Base-by-base conservation (phyloP, 2,329 filamentous ascomycete species). In the Fusarium vanettenii region DNA sequence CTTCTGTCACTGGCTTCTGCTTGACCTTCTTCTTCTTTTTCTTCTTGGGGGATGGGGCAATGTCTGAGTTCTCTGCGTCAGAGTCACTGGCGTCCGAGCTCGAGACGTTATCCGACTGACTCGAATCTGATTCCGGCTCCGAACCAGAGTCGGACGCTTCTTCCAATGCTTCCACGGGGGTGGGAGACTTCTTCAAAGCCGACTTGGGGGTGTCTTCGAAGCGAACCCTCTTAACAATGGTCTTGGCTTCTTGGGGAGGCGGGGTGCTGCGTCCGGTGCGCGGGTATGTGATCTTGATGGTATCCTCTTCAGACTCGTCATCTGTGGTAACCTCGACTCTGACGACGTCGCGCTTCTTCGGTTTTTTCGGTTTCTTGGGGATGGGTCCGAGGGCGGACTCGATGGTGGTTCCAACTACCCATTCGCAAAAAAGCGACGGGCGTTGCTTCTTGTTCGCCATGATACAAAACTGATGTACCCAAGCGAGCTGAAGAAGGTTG, bases 251-350 rank as follows among this genome's bases (percentile, higher is more conserved):
- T 25, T 35, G 52, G 27, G 6, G 45, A 18, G 33, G 33, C n/a
- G 8, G 33, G 18, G 33, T 62, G 22, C 37, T 55, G 37, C 67
- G 69, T 18, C 81, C 76, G 6, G 81, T 79, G 62, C 87, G 85
- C 1, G 88, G 87, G 61, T 88, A 87, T 2, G 86, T 87, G 41
- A 90, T 79, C 20, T 80, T 83, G 63, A 89, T 78, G 4, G 83
- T 85, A 62, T 90, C 88, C 29, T 84, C 82, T 9, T 86, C 84
- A n/a, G 83, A 84, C 65, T 88, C 87, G 50, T 89, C 87, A 70
- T 90, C 87, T 13, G 88, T 89, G 16, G 84, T 82, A 2, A 88
- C 77, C 61, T 86, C 82, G 35, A 88, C 76, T 25, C 78, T 83
- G 66, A 87, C 76, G 13, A 85, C 78, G 20, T 81, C 80, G 56